Base-by-base conservation (phyloP, 2,329 filamentous ascomycete genomes). In the Sporothrix pseudoabietina region DNA sequence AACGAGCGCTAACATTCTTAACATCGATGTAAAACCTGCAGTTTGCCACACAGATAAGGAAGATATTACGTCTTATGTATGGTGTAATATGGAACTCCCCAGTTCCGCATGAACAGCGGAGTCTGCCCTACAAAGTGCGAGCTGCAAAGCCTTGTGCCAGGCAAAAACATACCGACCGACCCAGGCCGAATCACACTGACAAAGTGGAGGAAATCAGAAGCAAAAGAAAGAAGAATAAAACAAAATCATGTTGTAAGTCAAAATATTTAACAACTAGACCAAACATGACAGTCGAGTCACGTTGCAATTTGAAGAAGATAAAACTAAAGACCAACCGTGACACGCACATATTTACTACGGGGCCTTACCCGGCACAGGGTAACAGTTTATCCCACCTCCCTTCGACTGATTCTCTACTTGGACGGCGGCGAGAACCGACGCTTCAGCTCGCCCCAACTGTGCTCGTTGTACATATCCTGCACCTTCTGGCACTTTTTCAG, bases 401-500 rank as follows among this genome's bases (percentile, higher is more conserved):
- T 7, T 54, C 7, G 8, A 54, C n/a, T 6, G n/a, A 3, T 26
- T 10, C 55, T 12, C 39, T 66, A 12, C 39, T 66, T 44, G n/a
- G n/a, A 16, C 22, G 39, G 66, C 26, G 30, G 30, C 19, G 9
- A 5, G 12, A 69, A 69, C n/a, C 66, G 66, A 47, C 75, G 74
- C 57, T 65, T 44, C 63, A 77, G 73, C 0, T 87, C 87, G 32
- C 85, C 89, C 94, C 94, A 97, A 80, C 92, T 94, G 84, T 97
- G 92, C 73, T 90, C 88, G 79, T 89, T 94, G 79, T 96, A 97
- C 72, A 88, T 87, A 76, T 89, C 85, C 83, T 89, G 87, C 14
- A 88, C 87, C 87, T 76, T 83, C 80, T 70, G 41, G 19, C 54
- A 71, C 72, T 88, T 85, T 75, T 82, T 80, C 74, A 88, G 80